Conservation (phyloP, 306 rosid species). For the Luffa aegyptiaca region DNA sequence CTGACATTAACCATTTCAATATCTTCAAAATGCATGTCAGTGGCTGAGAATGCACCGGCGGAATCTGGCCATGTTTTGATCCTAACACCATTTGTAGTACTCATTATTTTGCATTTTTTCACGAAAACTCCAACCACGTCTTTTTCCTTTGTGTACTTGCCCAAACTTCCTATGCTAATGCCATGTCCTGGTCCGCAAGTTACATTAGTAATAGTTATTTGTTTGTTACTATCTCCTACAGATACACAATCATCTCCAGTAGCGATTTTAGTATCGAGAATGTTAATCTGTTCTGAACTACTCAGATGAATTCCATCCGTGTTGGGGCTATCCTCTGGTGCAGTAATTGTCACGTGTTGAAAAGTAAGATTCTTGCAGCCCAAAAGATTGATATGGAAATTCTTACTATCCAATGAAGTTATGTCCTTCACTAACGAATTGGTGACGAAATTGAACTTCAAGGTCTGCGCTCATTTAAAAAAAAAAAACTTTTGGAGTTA, state of each 20-base stretch:
- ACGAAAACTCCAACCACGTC: background rate
- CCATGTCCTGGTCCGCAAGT: background rate
- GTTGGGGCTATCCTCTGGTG: background rate
- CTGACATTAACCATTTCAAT: background rate
- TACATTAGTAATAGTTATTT: no score
- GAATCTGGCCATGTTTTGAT: constrained; percentile 41
- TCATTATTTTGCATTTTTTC: background rate
- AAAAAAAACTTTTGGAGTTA: no score
- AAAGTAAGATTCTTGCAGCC: background rate
- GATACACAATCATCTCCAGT: background rate
- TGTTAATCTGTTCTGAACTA: background rate
- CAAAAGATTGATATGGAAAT: background rate
- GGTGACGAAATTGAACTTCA: background rate
- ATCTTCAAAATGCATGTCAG: background rate
- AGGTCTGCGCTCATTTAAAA: background rate
- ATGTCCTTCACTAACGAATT: background rate
- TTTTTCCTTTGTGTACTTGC: no score
- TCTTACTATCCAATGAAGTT: no score
- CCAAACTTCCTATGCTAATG: no score
- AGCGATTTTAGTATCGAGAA: background rate
- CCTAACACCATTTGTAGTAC: constrained; percentile 32
- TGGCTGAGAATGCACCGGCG: constrained; percentile 15
- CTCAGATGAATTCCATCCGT: background rate
- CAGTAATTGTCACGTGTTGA: background rate
- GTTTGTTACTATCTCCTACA: background rate